These are phyloP conservation scores for Acer yangbiense DNA, from an alignment of 345 rosid species.

Conservation along the genomic window DNA sequence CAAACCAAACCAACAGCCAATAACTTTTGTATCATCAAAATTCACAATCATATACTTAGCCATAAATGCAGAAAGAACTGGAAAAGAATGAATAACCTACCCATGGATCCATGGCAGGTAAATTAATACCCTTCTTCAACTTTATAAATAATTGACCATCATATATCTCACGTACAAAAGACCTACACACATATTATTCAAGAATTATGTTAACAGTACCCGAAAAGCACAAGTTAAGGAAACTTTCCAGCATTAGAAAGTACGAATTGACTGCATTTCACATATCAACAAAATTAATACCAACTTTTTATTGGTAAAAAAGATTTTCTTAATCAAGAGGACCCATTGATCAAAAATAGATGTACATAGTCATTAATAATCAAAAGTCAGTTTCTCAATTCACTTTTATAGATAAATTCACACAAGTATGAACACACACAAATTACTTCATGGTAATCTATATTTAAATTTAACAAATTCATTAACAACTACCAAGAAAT, in stretches of 20 bases:
- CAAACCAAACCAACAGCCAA: background rate
- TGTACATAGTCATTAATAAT: too few relatives aligned
- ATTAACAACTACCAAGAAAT: background rate
- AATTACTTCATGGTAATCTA: background rate
- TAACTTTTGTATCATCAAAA: background rate
- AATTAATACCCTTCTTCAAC: conserved; percentile 68
- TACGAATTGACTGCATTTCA: too few relatives aligned
- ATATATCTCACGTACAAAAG: conserved; percentile 77
- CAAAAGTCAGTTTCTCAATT: background rate
- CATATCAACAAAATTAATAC: too few relatives aligned
- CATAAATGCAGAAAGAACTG: background rate
- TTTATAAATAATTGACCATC: conserved; percentile 84
- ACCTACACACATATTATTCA: conserved; percentile 43
- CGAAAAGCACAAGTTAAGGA: too few relatives aligned
- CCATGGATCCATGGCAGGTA: conserved; percentile 98
- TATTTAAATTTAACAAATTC: background rate
- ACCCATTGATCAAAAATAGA: too few relatives aligned
- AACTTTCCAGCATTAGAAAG: too few relatives aligned
- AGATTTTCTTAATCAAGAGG: too few relatives aligned
- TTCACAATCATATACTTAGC: conserved; percentile 2
- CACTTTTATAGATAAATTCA: background rate
- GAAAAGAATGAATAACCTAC: conserved; percentile 36
- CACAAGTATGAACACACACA: background rate
- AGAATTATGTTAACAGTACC: background rate
- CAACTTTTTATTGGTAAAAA: too few relatives aligned